Evolutionary conservation across 169 alveolate species (phyloP).

Genomic region (Plasmodium reichenowi): DNA sequence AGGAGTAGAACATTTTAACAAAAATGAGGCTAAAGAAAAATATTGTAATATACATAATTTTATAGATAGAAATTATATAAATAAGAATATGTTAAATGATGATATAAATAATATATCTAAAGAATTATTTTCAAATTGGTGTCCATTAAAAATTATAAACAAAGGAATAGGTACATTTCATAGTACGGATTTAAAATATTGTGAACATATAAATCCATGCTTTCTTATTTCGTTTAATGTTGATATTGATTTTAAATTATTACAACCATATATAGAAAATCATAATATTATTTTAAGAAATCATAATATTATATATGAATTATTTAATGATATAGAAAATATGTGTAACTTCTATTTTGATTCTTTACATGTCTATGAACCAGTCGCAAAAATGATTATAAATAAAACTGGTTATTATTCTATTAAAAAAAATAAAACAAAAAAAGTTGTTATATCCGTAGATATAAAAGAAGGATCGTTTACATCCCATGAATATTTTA

Average conservation of each 20-base stretch:
- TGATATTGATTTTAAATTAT: slow-evolving; percentile 81
- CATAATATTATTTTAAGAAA: slow-evolving; percentile 79
- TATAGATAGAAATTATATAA: slow-evolving; percentile 49
- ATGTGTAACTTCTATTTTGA: slow-evolving; percentile 79
- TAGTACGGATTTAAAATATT: slow-evolving; percentile 50
- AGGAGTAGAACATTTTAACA: slow-evolving; percentile 81
- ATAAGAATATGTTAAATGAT: slow-evolving; percentile 33
- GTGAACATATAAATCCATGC: slow-evolving; percentile 55
- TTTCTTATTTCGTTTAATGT: slow-evolving; percentile 82
- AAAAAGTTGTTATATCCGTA: slow-evolving; percentile 83
- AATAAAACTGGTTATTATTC: slow-evolving; percentile 80
- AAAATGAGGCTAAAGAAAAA: slow-evolving; percentile 66
- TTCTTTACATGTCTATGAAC: slow-evolving; percentile 76
- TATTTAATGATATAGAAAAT: slow-evolving; percentile 88
- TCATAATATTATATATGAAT: slow-evolving; percentile 91
- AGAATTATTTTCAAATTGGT: slow-evolving; percentile 74
- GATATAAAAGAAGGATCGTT: slow-evolving; percentile 81
- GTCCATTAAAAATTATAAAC: slow-evolving; percentile 83
- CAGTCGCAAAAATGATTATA: slow-evolving; percentile 81
- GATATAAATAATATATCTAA: slow-evolving; percentile 41
- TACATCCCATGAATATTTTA: slow-evolving; percentile 47
- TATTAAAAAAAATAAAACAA: slow-evolving; percentile 79
- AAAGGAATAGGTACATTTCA: slow-evolving; percentile 90
- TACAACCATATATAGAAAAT: slow-evolving; percentile 43
- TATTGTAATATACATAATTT: slow-evolving; percentile 62